These are phyloP conservation scores for Botrytis porri DNA, from an alignment of 2,329 filamentous ascomycete species.

Conservation along the genomic window DNA sequence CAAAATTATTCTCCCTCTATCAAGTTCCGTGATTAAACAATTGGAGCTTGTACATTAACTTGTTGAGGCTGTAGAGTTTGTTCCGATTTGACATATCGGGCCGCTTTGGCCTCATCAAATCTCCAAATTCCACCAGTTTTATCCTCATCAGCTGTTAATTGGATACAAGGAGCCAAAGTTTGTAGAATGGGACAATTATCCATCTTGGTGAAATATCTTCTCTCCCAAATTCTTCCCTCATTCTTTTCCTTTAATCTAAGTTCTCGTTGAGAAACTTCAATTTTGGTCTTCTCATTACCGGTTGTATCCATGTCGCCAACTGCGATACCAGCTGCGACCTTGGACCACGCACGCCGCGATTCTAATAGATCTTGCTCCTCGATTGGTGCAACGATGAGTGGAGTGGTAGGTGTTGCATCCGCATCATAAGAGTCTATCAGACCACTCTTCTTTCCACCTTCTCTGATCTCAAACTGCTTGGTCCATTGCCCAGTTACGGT, in stretches of 20 bases:
- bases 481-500: conserved; percentile 90
- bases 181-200: conserved; percentile 45
- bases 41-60: background rate
- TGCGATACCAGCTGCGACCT: conserved; percentile 77
- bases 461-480: conserved; percentile 73
- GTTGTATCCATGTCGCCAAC: conserved; percentile 82
- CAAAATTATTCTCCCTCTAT: background rate
- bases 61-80: conserved; percentile 4
- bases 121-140: conserved; percentile 71
- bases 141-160: conserved; percentile 48
- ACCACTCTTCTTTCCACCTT: conserved; percentile 55
- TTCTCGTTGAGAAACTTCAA: conserved; percentile 84
- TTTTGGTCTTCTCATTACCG: conserved; percentile 75
- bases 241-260: conserved; percentile 69
- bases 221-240: conserved; percentile 75
- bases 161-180: conserved; percentile 43
- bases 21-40: background rate
- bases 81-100: background rate
- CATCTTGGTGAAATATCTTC: conserved; percentile 71
- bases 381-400: conserved; percentile 68
- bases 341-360: conserved; percentile 81
- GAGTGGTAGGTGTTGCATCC: conserved; percentile 55
- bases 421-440: conserved; percentile 62
- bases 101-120: conserved; percentile 53
- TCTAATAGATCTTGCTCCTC: conserved; percentile 84